Conservation (phyloP, 495 filamentous ascomycete species). For the Penicillium turbatum region DNA sequence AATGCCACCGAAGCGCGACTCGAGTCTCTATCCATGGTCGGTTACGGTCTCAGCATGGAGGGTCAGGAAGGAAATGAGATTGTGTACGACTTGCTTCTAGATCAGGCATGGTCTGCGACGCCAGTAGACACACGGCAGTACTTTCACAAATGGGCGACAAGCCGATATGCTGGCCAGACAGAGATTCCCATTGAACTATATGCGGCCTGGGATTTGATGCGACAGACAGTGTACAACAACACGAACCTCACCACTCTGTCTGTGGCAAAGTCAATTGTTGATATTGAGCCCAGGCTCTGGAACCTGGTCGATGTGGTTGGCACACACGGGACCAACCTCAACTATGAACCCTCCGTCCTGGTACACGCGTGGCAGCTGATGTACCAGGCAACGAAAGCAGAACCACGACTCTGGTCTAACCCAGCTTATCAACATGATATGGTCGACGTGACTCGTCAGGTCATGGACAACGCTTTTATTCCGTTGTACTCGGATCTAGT, state of each 20-base stretch:
- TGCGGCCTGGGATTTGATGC: constrained; percentile 45
- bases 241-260: constrained; percentile 40
- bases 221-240: constrained; percentile 50
- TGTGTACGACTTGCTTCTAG: constrained; percentile 48
- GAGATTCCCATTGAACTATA: constrained; percentile 35
- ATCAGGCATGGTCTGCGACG: constrained; percentile 45
- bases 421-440: constrained; percentile 47
- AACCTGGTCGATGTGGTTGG: constrained; percentile 36
- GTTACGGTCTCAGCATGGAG: constrained; percentile 47
- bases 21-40: constrained; percentile 37
- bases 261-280: constrained; percentile 47
- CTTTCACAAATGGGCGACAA: constrained; percentile 45
- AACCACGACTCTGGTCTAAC: constrained; percentile 42
- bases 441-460: constrained; percentile 50
- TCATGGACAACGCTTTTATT: constrained; percentile 46
- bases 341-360: constrained; percentile 39
- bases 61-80: constrained; percentile 56
- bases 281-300: constrained; percentile 38
- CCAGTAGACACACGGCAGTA: constrained; percentile 45
- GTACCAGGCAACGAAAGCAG: constrained; percentile 31
- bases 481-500: constrained; percentile 36
- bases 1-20: constrained; percentile 43
- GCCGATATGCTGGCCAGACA: constrained; percentile 38
- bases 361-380: constrained; percentile 41
- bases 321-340: constrained; percentile 40